A percentile compares a stretch with the other conserved stretches of the same genome.
Conservation (phyloP, 78 protist species). For the Dictyostelium purpureum region DNA sequence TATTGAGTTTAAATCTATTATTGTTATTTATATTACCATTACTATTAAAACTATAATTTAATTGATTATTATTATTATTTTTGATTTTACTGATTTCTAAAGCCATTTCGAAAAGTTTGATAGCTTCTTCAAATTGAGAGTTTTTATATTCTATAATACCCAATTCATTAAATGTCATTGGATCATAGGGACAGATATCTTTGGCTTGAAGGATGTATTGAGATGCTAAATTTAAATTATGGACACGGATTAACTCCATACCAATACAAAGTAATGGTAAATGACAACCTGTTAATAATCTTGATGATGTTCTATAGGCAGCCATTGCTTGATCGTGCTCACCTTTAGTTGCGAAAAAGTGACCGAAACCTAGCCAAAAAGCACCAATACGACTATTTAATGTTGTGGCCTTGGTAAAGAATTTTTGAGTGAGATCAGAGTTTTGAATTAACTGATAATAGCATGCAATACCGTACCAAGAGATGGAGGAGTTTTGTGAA, state of each 20-base stretch:
- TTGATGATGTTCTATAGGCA: slow-evolving; percentile 73
- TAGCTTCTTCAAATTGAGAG: slow-evolving; percentile 11
- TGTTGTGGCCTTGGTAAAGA: slow-evolving; percentile 55
- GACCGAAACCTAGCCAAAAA: slow-evolving; percentile 80
- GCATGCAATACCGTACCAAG: slow-evolving; percentile 79
- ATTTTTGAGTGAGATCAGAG: slow-evolving; percentile 11
- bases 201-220: slow-evolving; percentile 47
- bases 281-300: slow-evolving; percentile 68
- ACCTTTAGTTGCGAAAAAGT: slow-evolving; percentile 57
- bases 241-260: slow-evolving; percentile 74
- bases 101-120: slow-evolving; percentile 12
- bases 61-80: background rate
- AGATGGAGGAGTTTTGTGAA: background rate
- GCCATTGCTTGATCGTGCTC: slow-evolving; percentile 84
- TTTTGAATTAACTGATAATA: slow-evolving; percentile 61
- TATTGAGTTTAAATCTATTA: background rate
- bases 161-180: slow-evolving; percentile 71
- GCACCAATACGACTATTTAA: slow-evolving; percentile 39
- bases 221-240: slow-evolving; percentile 61
- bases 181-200: slow-evolving; percentile 76
- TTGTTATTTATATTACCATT: background rate
- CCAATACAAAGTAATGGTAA: slow-evolving; percentile 60
- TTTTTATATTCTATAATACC: slow-evolving; percentile 66
- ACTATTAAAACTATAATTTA: background rate
- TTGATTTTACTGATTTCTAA: slow-evolving; percentile 21